A percentile compares a stretch with the other conserved stretches of the same genome.
These are phyloP conservation scores for Reutealis trisperma DNA, from an alignment of 345 rosid species.

Conservation along the genomic window DNA sequence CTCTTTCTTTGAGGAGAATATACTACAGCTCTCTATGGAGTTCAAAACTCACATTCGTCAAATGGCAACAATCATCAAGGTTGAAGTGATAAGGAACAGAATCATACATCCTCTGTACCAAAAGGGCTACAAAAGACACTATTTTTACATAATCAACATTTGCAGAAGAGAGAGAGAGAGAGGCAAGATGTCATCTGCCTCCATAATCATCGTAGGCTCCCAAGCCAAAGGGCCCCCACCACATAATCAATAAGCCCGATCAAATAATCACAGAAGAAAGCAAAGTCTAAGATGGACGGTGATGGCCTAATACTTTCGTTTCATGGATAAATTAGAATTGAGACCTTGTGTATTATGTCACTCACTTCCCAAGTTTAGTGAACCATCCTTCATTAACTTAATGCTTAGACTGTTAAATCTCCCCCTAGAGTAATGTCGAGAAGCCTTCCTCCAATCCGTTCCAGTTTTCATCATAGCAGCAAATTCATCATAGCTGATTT, in stretches of 20 bases:
- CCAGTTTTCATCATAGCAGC: slow-evolving; percentile 99
- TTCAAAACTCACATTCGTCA: slow-evolving; percentile 21
- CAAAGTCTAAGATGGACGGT: slow-evolving; percentile 27
- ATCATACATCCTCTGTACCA: slow-evolving; percentile 25
- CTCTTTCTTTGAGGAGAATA: slow-evolving; percentile 27
- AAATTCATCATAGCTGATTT: slow-evolving; percentile 94
- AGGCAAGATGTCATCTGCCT: slow-evolving; percentile 9
- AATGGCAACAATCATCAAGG: slow-evolving; percentile 31
- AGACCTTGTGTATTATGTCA: slow-evolving; percentile 26
- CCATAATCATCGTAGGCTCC: slow-evolving; percentile 23
- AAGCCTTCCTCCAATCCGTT: slow-evolving; percentile 99
- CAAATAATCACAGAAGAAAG: slow-evolving; percentile 37
- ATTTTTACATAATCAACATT: slow-evolving; percentile 33
- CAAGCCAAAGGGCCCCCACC: slow-evolving; percentile 17
- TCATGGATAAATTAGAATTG: slow-evolving; percentile 17
- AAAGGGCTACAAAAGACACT: slow-evolving; percentile 23
- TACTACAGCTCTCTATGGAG: slow-evolving; percentile 28
- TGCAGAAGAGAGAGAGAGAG: slow-evolving; percentile 22
- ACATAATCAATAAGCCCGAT: slow-evolving; percentile 24
- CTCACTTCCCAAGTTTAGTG: slow-evolving; percentile 80
- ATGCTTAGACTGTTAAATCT: slow-evolving; percentile 98
- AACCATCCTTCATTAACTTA: slow-evolving; percentile 96
- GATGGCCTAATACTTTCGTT: slow-evolving; percentile 27
- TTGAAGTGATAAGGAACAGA: slow-evolving; percentile 20
- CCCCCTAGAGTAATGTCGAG: slow-evolving; percentile 99